phyloP scores from a whole-genome alignment of 805 yeast genomes.

The Yamadazyma akitaensis region DNA sequence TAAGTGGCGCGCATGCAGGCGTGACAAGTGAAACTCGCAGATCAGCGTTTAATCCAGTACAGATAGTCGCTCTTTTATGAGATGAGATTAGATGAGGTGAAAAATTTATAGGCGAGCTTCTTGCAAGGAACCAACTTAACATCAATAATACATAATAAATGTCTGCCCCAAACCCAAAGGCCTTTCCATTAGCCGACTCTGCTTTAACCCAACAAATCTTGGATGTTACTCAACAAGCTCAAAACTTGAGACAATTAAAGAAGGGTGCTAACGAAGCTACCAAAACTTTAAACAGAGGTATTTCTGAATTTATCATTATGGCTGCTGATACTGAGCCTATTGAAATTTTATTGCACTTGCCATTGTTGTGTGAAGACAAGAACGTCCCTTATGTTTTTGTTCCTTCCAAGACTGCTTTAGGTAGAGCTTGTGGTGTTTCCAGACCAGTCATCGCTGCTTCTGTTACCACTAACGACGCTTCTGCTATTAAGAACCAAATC shows the following conservation, averaged over 20 bases:
- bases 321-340: constrained; percentile 99
- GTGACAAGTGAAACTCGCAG: constrained; percentile 2
- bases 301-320: constrained; percentile 98
- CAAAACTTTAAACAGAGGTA: constrained; percentile 98
- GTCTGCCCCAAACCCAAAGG: constrained; percentile 96
- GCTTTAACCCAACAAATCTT: constrained; percentile 93
- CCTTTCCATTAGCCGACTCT: constrained; percentile 98
- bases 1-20: constrained; percentile 7
- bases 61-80: constrained; percentile 1
- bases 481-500: constrained; percentile 95
- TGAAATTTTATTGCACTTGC: constrained; percentile 95
- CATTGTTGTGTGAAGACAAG: constrained; percentile 97
- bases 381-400: constrained; percentile 99
- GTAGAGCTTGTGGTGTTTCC: constrained; percentile 99
- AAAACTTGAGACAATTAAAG: constrained; percentile 96
- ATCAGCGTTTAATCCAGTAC: constrained; percentile 5
- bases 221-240: constrained; percentile 97
- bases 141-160: constrained; percentile 30
- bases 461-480: constrained; percentile 97
- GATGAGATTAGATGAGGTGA: constrained; percentile 6
- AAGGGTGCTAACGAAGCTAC: constrained; percentile 99
- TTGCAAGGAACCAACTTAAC: constrained; percentile 49
- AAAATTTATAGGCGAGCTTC: constrained; percentile 28
- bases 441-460: constrained; percentile 99
- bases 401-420: constrained; percentile 97